phyloP scores from a whole-genome alignment of 1,284 basidiomycete species.

The Wolfiporia cocos region DNA sequence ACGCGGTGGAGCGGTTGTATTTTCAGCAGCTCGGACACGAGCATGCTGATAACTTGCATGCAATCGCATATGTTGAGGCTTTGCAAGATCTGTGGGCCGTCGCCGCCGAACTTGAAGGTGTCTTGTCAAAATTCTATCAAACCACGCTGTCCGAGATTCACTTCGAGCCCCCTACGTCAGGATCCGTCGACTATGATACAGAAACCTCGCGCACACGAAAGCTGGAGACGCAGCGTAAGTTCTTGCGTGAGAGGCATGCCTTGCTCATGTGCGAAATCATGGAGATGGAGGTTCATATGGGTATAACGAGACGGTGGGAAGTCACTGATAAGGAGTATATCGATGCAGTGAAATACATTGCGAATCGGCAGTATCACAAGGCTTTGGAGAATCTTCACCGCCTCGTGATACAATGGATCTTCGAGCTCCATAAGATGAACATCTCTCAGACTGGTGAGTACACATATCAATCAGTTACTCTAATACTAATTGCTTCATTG shows the following conservation, averaged over 20 bases:
- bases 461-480: constrained; percentile 1
- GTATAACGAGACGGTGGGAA: constrained; percentile 17
- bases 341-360: constrained; percentile 10
- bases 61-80: constrained; percentile 15
- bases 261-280: constrained; percentile 8
- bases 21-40: constrained; percentile 13
- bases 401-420: constrained; percentile 22
- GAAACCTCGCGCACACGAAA: constrained; percentile 5
- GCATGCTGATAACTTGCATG: constrained; percentile 6
- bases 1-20: constrained; percentile 11
- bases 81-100: constrained; percentile 4
- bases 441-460: constrained; percentile 16
- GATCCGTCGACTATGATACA: constrained; percentile 1
- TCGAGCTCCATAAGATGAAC: constrained; percentile 26
- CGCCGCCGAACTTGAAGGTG: not conserved
- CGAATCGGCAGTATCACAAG: constrained; percentile 13
- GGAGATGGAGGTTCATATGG: constrained; percentile 16
- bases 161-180: not conserved
- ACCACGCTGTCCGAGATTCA: constrained; percentile 1
- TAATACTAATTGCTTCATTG: not conserved
- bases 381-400: constrained; percentile 22
- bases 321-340: constrained; percentile 2
- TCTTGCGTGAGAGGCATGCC: constrained; percentile 1
- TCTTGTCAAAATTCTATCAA: not conserved
- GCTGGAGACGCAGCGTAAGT: constrained; percentile 7